Base-by-base conservation (phyloP, 441 rosid genomes). In the Cnidoscolus chayamansa region DNA sequence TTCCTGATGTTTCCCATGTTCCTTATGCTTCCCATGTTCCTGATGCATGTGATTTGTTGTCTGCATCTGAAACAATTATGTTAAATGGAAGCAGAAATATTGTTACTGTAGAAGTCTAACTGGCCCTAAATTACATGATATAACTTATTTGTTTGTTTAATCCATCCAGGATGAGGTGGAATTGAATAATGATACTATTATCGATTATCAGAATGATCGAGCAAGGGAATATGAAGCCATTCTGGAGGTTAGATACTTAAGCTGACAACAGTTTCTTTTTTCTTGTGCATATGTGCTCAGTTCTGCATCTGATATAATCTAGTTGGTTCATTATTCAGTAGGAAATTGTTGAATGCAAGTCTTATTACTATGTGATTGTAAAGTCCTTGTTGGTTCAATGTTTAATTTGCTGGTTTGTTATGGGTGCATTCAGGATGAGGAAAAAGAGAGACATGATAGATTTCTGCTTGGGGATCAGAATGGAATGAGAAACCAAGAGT, bases 241-340 rank as follows among this genome's bases (percentile, higher is more conserved):
- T 50, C 65, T 37, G 71, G 80, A 83, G 77, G 87, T 82, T 79
- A 57, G 54, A 54, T 45, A n/a, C 58, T 63, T 63, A 37, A 15
- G 1, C 54, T 19, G 45, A 47, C 43, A 13, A 32, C 53, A 10
- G 69, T 50, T 60, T 35, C 56, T 11, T 50, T 48, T 16, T 43
- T 15, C 35, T 7, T 12, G 47, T 56, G 10, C 51, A 4, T 40
- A 11, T n/a, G 19, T 66, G n/a, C 62, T 12, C 7, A 1, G 32
- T 7, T 2, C 8, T 63, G 70, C 47, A 31, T 63, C 20, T 20
- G 25, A 63, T 54, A 61, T 54, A 25, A 13, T 51, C 43, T 17
- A 51, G 20, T 17, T 47, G 67, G n/a, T 17, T 47, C 60, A 10
- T 31, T 65, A 15, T 51, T 55, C 60, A 31, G 59, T 51, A 40